phyloP scores from a whole-genome alignment of 1,284 basidiomycete genomes.

The Malassezia pachydermatis region DNA sequence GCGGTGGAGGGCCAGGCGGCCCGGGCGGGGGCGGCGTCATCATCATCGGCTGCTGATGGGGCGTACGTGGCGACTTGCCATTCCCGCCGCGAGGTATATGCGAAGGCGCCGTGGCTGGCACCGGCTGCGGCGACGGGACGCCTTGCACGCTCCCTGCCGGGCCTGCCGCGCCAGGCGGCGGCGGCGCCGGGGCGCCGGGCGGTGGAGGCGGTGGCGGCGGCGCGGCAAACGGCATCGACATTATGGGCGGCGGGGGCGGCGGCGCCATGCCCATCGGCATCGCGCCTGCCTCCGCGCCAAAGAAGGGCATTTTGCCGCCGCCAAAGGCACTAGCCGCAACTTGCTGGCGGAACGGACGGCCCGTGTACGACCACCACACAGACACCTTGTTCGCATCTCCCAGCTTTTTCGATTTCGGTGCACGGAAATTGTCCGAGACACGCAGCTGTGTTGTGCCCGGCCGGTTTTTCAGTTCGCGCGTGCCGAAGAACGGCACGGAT shows the following conservation, averaged over 20 bases:
- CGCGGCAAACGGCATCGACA: slow-evolving; percentile 4
- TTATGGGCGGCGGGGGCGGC: neutral
- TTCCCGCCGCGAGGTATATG: neutral
- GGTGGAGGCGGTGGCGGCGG: slow-evolving; percentile 5
- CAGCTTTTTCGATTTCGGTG: slow-evolving; percentile 75
- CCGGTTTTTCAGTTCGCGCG: slow-evolving; percentile 62
- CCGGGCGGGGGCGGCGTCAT: neutral
- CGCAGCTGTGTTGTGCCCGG: slow-evolving; percentile 54
- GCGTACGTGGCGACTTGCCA: slow-evolving; percentile 6
- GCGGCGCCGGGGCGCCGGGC: neutral
- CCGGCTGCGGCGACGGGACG: too few species aligned
- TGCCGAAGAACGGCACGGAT: slow-evolving; percentile 77
- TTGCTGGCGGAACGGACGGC: slow-evolving; percentile 70
- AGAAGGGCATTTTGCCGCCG: neutral
- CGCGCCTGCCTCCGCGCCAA: neutral
- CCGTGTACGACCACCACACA: slow-evolving; percentile 73
- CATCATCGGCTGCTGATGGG: slow-evolving; percentile 2
- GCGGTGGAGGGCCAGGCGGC: neutral
- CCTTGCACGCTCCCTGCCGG: too few species aligned
- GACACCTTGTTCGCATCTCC: slow-evolving; percentile 62
- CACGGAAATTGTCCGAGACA: slow-evolving; percentile 86
- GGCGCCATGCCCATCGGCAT: slow-evolving; percentile 7
- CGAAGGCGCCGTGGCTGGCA: neutral
- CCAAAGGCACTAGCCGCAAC: slow-evolving; percentile 49
- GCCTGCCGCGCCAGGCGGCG: too few species aligned